A percentile compares a stretch with the other conserved stretches of the same genome.
phyloP scores from a whole-genome alignment of 257 asterid species.

The Thymus mandschuricus region DNA sequence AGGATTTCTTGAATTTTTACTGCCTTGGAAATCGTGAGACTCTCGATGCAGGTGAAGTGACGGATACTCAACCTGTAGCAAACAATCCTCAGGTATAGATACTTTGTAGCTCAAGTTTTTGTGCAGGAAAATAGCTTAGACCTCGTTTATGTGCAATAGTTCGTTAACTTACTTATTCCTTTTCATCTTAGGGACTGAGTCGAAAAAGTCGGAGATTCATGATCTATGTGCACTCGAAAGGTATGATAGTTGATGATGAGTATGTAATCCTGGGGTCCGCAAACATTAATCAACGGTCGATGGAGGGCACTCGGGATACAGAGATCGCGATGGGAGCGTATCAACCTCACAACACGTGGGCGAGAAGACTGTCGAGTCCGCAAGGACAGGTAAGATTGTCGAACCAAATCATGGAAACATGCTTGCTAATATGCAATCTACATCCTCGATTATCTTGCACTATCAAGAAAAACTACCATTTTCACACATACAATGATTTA shows the following conservation, averaged over 20 bases:
- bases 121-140: not conserved
- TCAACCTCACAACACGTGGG: conserved; percentile 93
- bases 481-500: not conserved
- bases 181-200: conserved; percentile 67
- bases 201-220: conserved; percentile 83
- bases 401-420: not conserved
- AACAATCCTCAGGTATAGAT: conserved; percentile 79
- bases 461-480: not conserved
- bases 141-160: not conserved
- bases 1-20: conserved; percentile 84
- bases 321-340: conserved; percentile 99
- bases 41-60: conserved; percentile 33
- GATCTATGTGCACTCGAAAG: conserved; percentile 98
- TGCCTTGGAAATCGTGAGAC: conserved; percentile 98
- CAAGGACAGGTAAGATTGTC: conserved; percentile 73
- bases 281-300: conserved; percentile 89
- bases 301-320: conserved; percentile 94
- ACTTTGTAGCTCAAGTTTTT: not conserved
- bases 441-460: not conserved
- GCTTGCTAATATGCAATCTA: not conserved
- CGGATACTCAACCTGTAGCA: conserved; percentile 53
- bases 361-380: conserved; percentile 65
- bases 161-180: not conserved
- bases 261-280: conserved; percentile 89
- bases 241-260: conserved; percentile 96